Base-by-base conservation (phyloP, 768 basidiomycete species). In the Pleurotus platypus region DNA sequence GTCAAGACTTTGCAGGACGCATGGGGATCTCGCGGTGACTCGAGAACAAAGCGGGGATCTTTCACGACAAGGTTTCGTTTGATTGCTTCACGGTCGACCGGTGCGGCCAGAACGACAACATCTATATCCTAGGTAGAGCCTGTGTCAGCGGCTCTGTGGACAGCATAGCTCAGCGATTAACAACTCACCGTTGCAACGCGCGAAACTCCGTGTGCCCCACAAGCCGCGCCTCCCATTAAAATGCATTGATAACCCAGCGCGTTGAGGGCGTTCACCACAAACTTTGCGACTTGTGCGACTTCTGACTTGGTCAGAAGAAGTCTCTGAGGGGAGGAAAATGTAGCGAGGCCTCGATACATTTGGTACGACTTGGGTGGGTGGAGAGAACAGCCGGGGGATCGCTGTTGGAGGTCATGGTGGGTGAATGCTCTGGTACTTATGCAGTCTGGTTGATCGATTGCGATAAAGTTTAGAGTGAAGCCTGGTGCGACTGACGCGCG, bases 101-200 rank as follows among this genome's bases (percentile, higher is more conserved):
- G 62, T 56, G 4, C 35, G n/a, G 69, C 67, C 37, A 74, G 62
- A 15, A 74, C 70, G 37, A 74, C 62, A 4, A 77, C 62, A 49
- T 76, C 75, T 12, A 75, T 56, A 48, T 75, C 75, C 75, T 76
- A 38, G 38, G 37, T 30, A 30, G 30, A 54, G 22, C 22, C 22
- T 22, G 11, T 35, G 12, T 30, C 30, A 30, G 7, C 2, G 9
- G 30, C 30, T 30, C 30, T 11, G 30, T 9, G 30, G 30, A 8
- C 9, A 30, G 9, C 30, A 24, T 24, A 24, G 22, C 30, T 30
- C 8, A 30, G 30, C 8, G 9, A 30, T 9, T 3, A 12, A 54
- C 6, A n/a, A 15, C 39, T 12, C 18, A 54, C 53, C 2, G 38
- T 9, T 5, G 53, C 8, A 9, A 54, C 35, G 6, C 53, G n/a